Evolutionary conservation across 2,329 filamentous ascomycete species (phyloP).

Genomic region (Penicillium sp.): DNA sequence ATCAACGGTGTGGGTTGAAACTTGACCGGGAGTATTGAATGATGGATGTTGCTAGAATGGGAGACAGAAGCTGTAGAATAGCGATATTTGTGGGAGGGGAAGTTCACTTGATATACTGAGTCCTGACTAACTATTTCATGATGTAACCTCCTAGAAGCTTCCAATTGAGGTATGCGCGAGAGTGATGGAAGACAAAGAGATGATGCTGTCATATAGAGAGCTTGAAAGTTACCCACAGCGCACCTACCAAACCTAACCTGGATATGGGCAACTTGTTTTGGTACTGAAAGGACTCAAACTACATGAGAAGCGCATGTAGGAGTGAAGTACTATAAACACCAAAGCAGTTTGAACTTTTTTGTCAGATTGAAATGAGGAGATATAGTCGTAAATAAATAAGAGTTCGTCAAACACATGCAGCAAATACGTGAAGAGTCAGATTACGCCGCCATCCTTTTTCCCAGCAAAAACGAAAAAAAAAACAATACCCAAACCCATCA

Average conservation of each 20-base stretch:
- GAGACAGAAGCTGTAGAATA: no score
- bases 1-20: no score
- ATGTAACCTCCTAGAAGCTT: neutral
- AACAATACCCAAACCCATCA: conserved; percentile 14
- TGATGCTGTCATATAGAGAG: neutral
- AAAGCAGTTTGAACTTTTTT: neutral
- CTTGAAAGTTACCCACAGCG: no score
- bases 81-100: no score
- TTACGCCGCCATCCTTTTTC: conserved; percentile 7
- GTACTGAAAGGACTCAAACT: no score
- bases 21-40: no score
- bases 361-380: neutral
- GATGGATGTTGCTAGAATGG: no score
- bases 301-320: no score
- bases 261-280: no score
- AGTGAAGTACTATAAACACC: no score
- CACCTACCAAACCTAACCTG: no score
- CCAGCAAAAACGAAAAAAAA: neutral
- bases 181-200: neutral
- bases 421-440: conserved; percentile 2
- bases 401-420: neutral
- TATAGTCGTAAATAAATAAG: conserved; percentile 7
- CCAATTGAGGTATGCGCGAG: neutral
- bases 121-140: neutral
- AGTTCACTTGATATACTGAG: neutral